phyloP scores from a whole-genome alignment of 495 filamentous ascomycete species.

The Penicillium riverlandense region DNA sequence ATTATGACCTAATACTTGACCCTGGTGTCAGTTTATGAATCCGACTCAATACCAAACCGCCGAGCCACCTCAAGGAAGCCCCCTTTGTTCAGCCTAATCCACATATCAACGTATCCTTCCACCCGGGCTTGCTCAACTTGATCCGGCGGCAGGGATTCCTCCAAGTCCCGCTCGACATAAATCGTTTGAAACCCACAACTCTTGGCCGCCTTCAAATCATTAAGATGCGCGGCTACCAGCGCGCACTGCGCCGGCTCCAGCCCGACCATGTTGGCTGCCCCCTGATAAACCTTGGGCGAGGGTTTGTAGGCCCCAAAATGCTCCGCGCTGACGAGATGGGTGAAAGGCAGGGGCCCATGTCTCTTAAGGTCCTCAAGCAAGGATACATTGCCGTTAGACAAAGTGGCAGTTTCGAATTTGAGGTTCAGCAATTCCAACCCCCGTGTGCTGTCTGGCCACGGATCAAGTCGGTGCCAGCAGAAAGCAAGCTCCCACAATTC shows the following conservation, averaged over 20 bases:
- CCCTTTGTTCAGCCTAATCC: slow-evolving; percentile 14
- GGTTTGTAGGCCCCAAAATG: slow-evolving; percentile 78
- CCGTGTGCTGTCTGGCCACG: slow-evolving; percentile 56
- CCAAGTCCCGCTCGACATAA: slow-evolving; percentile 62
- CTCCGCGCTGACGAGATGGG: slow-evolving; percentile 54
- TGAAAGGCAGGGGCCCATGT: slow-evolving; percentile 53
- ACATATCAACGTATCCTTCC: slow-evolving; percentile 49
- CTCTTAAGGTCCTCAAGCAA: slow-evolving; percentile 57
- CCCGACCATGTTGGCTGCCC: slow-evolving; percentile 53
- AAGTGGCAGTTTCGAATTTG: slow-evolving; percentile 51
- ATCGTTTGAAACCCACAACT: slow-evolving; percentile 57
- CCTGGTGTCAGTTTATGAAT: neutral
- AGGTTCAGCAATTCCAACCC: slow-evolving; percentile 51
- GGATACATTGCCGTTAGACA: slow-evolving; percentile 67
- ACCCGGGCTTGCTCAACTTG: slow-evolving; percentile 43
- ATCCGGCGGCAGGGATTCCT: slow-evolving; percentile 54
- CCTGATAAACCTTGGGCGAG: slow-evolving; percentile 56
- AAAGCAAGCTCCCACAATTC: slow-evolving; percentile 51
- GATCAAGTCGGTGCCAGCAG: slow-evolving; percentile 63
- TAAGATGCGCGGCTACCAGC: slow-evolving; percentile 73
- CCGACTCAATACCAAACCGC: slow-evolving; percentile 18
- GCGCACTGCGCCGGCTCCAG: slow-evolving; percentile 54
- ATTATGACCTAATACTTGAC: no score
- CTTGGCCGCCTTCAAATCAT: slow-evolving; percentile 61
- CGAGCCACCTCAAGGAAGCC: slow-evolving; percentile 30